Percentiles rank a stretch among this genome's conserved stretches.
Conservation (phyloP, 306 rosid genomes). For the Dryas alaskensis region DNA sequence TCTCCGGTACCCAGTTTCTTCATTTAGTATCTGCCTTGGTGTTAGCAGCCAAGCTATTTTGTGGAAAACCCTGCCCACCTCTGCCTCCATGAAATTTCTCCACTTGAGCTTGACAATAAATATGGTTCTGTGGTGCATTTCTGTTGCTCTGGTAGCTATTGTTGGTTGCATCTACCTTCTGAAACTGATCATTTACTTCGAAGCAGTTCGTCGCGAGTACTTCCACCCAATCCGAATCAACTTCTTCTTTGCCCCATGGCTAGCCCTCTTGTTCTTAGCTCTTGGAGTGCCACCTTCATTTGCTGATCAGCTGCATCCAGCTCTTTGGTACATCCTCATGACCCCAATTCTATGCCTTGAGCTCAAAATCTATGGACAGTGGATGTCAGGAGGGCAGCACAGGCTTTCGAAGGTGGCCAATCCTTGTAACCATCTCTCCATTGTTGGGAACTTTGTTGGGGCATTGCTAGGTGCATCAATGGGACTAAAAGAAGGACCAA, state of each 20-base stretch:
- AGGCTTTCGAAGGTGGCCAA: constrained; percentile 87
- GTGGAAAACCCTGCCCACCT: constrained; percentile 73
- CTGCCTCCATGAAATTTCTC: constrained; percentile 62
- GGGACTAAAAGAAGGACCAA: constrained; percentile 89
- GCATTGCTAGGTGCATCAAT: constrained; percentile 80
- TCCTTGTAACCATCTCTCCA: constrained; percentile 76
- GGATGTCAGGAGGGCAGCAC: constrained; percentile 95
- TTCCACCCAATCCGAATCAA: constrained; percentile 83
- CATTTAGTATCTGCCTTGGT: constrained; percentile 85
- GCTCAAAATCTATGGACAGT: constrained; percentile 91
- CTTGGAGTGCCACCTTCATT: constrained; percentile 74
- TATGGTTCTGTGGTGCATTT: constrained; percentile 60
- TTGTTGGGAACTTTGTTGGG: constrained; percentile 90
- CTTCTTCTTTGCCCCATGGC: constrained; percentile 93
- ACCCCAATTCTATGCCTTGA: constrained; percentile 67
- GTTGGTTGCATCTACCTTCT: constrained; percentile 47
- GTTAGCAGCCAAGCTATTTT: constrained; percentile 88
- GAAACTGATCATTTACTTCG: constrained; percentile 67
- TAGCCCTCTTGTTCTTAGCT: constrained; percentile 72
- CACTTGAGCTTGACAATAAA: constrained; percentile 57
- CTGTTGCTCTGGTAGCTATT: constrained; percentile 39
- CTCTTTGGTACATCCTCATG: constrained; percentile 84
- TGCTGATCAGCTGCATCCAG: constrained; percentile 36
- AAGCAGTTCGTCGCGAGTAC: constrained; percentile 90
- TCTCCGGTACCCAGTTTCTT: constrained; percentile 67